Base-by-base conservation (phyloP, 768 basidiomycete genomes). In the Boletus vinaceobasis region DNA sequence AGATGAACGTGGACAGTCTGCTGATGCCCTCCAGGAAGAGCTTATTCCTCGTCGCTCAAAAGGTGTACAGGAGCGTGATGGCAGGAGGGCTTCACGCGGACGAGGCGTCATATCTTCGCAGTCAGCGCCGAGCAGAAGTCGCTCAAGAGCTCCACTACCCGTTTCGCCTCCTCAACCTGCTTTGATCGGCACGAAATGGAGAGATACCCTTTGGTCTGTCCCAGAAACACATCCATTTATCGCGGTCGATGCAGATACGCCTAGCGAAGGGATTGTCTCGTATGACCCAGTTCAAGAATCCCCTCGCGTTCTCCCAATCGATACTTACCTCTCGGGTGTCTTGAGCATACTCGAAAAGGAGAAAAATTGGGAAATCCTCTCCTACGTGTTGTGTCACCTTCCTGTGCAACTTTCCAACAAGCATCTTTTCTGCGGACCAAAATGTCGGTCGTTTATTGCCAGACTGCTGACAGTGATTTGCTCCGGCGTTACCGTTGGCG, bases 391-490 rank as follows among this genome's bases (percentile, higher is more conserved):
- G 5, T 93, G 90, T 65, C 90, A 96, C 73, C 79, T 99, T 0
- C 95, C 97, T 2, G 78, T 85, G 9, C 94, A 98, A 66, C 79
- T 98, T 10, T 78, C 90, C 53, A 98, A 98, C 79, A 98, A 98
- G 70, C 93, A 98, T 64, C 78, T 98, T 49, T 95, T 97, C 70
- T 97, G 95, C 65, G 97, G 97, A 1, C 91, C 91, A 0, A 83
- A 84, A 48, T 85, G 88, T 29, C 77, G 85, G n/a, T 71, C 66
- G 14, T 79, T 81, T 10, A 79, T 95, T 21, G 75, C 82, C 6
- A 77, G 74, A 45, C 72, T 98, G 33, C 72, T 93, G 37, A 76
- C 77, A n/a, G 67, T 78, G 27, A 72, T 98, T 13, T 91, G 91
- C 72, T 74, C 79, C 2, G 82, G 82, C 1, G 79, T 95, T 31